These are phyloP conservation scores for Tephrocybe sp. DNA, from an alignment of 768 basidiomycete species.

Conservation along the genomic window DNA sequence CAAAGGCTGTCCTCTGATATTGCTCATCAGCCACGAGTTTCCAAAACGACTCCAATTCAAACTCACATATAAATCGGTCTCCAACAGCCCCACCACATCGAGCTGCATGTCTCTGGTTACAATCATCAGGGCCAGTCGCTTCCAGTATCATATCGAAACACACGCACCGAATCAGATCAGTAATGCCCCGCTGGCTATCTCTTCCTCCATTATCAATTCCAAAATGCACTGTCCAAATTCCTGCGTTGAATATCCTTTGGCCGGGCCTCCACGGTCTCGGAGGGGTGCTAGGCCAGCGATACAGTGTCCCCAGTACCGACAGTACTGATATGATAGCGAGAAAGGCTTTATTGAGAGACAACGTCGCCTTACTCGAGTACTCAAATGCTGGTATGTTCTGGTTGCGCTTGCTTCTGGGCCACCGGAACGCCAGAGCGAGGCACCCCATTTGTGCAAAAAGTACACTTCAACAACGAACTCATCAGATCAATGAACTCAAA, in stretches of 20 bases:
- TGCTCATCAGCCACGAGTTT: background rate
- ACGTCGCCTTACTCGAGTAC: conserved; percentile 1
- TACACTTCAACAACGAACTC: conserved; percentile 39
- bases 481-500: background rate
- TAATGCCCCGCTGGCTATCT: conserved; percentile 71
- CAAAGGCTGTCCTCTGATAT: conserved; percentile 51
- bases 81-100: conserved; percentile 82
- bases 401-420: conserved; percentile 20
- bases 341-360: conserved; percentile 29
- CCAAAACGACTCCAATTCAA: background rate
- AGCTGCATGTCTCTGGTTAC: conserved; percentile 70
- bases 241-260: conserved; percentile 71
- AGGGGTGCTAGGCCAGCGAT: conserved; percentile 47
- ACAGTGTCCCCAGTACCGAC: conserved; percentile 55
- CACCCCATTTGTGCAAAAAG: conserved; percentile 51
- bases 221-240: conserved; percentile 93
- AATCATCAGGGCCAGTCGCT: background rate
- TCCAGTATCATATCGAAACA: background rate
- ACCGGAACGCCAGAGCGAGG: conserved; percentile 49
- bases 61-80: conserved; percentile 83
- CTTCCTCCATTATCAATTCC: conserved; percentile 73
- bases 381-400: background rate
- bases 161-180: conserved; percentile 44
- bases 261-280: conserved; percentile 63
- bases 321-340: conserved; percentile 41